A percentile compares a stretch with the other conserved stretches of the same genome.
Evolutionary conservation across 345 rosid genomes (phyloP).

Genomic region (Gossypium thurberi): DNA sequence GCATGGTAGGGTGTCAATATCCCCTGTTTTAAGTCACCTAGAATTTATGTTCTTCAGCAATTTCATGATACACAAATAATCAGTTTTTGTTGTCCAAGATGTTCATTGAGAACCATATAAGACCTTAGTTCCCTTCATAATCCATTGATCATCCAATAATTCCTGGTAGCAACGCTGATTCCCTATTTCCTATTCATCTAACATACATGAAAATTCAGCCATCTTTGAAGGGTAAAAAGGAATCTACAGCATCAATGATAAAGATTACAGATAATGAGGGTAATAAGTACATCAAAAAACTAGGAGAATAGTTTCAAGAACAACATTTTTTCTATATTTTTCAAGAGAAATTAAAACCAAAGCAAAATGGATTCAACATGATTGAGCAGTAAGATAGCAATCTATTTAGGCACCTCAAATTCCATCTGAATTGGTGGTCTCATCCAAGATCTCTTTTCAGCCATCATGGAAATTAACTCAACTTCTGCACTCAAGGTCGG

Average conservation of each 20-base stretch:
- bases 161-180: too few relatives aligned
- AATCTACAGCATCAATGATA: too few relatives aligned
- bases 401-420: constrained; percentile 57
- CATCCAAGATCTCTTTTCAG: constrained; percentile 91
- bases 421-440: constrained; percentile 98
- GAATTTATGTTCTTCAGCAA: too few relatives aligned
- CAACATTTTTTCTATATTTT: background rate
- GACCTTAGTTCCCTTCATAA: too few relatives aligned
- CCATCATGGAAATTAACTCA: constrained; percentile 86
- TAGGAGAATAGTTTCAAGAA: background rate
- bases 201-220: too few relatives aligned
- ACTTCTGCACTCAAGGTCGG: constrained; percentile 94
- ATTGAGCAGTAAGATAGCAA: constrained; percentile 4
- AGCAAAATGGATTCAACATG: background rate
- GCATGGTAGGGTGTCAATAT: background rate
- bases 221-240: too few relatives aligned
- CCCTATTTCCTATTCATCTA: too few relatives aligned
- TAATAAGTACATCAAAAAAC: background rate
- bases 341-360: background rate
- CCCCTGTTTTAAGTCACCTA: background rate
- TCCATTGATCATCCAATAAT: too few relatives aligned
- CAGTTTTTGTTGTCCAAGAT: too few relatives aligned
- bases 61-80: too few relatives aligned
- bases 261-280: too few relatives aligned
- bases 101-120: too few relatives aligned